Conservation (phyloP, 345 rosid genomes). For the Eucalyptus regnans region DNA sequence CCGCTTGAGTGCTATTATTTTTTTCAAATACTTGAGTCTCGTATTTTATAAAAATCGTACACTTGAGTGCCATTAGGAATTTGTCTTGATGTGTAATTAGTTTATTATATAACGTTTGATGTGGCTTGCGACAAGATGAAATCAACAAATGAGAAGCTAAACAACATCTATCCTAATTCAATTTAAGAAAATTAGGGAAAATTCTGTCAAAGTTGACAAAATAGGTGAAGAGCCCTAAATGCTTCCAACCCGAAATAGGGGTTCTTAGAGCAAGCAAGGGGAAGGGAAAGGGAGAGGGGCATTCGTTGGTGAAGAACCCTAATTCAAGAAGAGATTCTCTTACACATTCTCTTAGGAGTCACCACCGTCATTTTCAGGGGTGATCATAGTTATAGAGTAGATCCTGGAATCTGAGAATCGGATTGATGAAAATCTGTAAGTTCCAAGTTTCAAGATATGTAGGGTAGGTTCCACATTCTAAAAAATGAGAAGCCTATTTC, state of each 20-base stretch:
- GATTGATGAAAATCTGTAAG: rapidly evolving
- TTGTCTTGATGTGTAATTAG: rapidly evolving
- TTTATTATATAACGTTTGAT: rapidly evolving
- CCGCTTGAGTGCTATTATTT: not conserved
- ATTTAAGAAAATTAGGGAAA: not conserved
- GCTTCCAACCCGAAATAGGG: not conserved
- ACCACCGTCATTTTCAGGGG: rapidly evolving
- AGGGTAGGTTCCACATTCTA: rapidly evolving
- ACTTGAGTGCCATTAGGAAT: not conserved
- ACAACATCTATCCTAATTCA: no score
- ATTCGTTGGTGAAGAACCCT: rapidly evolving
- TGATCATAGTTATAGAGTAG: rapidly evolving
- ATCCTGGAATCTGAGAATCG: rapidly evolving
- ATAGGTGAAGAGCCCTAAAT: not conserved
- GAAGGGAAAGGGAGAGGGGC: rapidly evolving
- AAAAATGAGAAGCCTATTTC: no score
- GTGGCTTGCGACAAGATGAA: not conserved
- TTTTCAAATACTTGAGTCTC: rapidly evolving
- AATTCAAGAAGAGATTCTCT: not conserved
- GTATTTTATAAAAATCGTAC: rapidly evolving
- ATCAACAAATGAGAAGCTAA: not conserved
- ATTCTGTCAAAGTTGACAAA: not conserved
- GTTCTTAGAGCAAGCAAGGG: not conserved
- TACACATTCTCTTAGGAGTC: not conserved
- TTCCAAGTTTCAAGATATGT: rapidly evolving